Evolutionary conservation across 345 rosid species (phyloP), one percentile per base, ranked within the genome.

Genomic region (Nephelium lappaceum): DNA sequence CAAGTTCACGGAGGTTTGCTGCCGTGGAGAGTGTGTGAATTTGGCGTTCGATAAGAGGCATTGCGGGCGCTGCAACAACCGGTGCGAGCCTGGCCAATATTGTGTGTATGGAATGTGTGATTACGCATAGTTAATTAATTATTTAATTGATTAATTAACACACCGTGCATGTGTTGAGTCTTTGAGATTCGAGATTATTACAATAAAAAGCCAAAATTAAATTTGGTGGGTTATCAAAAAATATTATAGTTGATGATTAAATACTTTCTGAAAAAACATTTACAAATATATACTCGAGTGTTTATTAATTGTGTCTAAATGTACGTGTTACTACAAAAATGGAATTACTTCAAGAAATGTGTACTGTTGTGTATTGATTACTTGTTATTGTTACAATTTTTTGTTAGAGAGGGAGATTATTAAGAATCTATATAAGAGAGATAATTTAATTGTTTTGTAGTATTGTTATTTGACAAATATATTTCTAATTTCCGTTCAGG

Each of bases 41-140:
- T 43, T 82, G 31, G 25, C 85, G 23, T 85, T 79, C 51, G 96
- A 93, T 57, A 92, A 91, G 85, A 89, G 97, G 45, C 93, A 93
- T 77, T 93, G 98, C 11, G 95, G 98, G 8, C 53, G 31, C 15
- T 95, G 99, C 86, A 89, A 87, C 82, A 81, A 90, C 69, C 82
- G 81, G 43, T 95, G 99, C 84, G 6, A 67, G 0, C 0, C 0
- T 0, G 91, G 87, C 3, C 78, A 79, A 25, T 67, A 5, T 12
- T 95, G 99, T 77, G 86, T 91, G 45, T 91, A 86, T 67, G 97
- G 97, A n/a, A 71, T 92, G 84, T 95, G 99, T 65, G 81, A 87
- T 73, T 95, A 93, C 79, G 87, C 94, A 4, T 91, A 76, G 87
- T 67, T 14, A 41, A 11, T 18, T 38, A 6, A n/a, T 16, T 25